Evolutionary conservation across 2,329 filamentous ascomycete genomes (phyloP).

Genomic region (Xylariaceae sp.): DNA sequence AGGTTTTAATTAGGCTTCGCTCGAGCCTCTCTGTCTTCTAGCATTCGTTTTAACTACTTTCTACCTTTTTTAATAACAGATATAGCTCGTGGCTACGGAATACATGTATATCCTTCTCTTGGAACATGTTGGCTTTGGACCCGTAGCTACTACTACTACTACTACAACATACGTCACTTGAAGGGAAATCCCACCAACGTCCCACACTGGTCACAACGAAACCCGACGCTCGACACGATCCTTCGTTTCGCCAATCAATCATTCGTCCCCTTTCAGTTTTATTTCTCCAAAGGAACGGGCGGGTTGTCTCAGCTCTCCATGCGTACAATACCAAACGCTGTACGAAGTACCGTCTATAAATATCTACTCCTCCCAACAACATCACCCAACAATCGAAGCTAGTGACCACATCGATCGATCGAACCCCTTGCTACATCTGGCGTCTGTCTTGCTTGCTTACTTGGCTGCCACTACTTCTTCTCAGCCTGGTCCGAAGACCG

Average conservation of each 20-base stretch:
- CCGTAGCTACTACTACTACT: conserved; percentile 12
- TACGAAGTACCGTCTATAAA: neutral
- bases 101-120: conserved; percentile 8
- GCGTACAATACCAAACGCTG: neutral
- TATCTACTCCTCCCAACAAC: neutral
- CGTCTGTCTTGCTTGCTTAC: neutral
- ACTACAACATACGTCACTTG: conserved; percentile 15
- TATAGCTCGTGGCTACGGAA: too few species aligned
- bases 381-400: neutral
- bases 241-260: conserved; percentile 6
- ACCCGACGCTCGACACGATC: neutral
- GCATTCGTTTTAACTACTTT: neutral
- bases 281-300: conserved; percentile 5
- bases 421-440: neutral
- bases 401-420: neutral
- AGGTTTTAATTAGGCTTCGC: neutral
- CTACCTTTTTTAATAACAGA: neutral
- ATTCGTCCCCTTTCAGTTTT: conserved; percentile 2
- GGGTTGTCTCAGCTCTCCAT: neutral
- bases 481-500: conserved; percentile 16
- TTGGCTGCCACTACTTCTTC: neutral
- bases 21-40: neutral
- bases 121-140: conserved; percentile 8
- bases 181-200: conserved; percentile 11
- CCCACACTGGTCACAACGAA: neutral